phyloP scores from a whole-genome alignment of 495 filamentous ascomycete genomes.

The Hyaloscypha hepaticicola region DNA sequence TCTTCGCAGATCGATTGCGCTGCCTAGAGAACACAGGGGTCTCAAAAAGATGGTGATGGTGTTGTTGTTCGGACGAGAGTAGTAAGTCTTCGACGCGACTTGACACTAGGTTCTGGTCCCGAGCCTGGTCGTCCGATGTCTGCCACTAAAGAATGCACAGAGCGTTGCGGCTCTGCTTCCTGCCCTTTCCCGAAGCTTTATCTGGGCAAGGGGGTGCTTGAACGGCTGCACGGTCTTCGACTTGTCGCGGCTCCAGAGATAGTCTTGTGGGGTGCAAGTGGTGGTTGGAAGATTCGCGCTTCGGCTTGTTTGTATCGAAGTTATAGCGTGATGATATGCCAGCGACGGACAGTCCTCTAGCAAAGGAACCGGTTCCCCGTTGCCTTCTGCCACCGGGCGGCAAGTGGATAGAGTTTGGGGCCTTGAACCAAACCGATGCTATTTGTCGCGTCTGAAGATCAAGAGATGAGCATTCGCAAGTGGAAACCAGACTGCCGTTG shows the following conservation, averaged over 20 bases:
- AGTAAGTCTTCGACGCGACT: slow-evolving; percentile 6
- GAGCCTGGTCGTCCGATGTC: slow-evolving; percentile 22
- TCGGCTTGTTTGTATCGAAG: slow-evolving; percentile 11
- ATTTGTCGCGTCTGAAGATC: background rate
- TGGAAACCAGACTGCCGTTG: background rate
- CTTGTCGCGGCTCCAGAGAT: slow-evolving; percentile 16
- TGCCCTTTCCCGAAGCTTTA: slow-evolving; percentile 12
- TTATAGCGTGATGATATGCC: slow-evolving; percentile 13
- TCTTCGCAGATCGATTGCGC: background rate
- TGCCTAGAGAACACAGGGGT: background rate
- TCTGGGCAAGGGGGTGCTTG: background rate
- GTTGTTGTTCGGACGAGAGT: slow-evolving; percentile 6
- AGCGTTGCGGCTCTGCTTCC: slow-evolving; percentile 19
- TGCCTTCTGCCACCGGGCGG: slow-evolving; percentile 1
- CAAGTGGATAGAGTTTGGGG: background rate
- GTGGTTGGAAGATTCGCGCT: slow-evolving; percentile 12
- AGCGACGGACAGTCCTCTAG: background rate
- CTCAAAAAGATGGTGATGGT: background rate
- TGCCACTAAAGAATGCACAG: slow-evolving; percentile 3
- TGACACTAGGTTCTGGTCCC: background rate
- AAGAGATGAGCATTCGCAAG: background rate
- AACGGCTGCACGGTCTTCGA: slow-evolving; percentile 13
- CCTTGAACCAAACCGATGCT: background rate
- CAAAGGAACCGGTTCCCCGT: slow-evolving; percentile 11
- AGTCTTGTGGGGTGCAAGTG: slow-evolving; percentile 8